Conservation (phyloP, 1,139 yeast genomes). For the Sugiyamaella xylanicola region DNA sequence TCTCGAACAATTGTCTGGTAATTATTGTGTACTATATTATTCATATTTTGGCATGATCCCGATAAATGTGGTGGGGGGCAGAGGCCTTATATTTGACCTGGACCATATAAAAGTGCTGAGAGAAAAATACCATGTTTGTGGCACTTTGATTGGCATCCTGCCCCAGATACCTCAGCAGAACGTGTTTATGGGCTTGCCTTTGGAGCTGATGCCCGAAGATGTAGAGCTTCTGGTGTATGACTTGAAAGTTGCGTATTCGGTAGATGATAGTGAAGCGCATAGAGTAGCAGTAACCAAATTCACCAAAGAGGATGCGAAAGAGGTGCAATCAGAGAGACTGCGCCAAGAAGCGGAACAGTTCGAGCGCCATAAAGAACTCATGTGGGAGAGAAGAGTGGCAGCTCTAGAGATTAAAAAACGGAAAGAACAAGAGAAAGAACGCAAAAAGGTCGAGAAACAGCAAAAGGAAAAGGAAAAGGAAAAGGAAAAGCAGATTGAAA, state of each 20-base stretch:
- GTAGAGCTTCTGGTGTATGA: slow-evolving; percentile 61
- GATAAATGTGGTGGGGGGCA: slow-evolving; percentile 48
- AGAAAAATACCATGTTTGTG: slow-evolving; percentile 57
- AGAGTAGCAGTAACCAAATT: slow-evolving; percentile 31
- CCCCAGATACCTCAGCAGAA: slow-evolving; percentile 93
- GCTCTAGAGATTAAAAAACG: slow-evolving; percentile 9
- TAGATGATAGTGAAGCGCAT: slow-evolving; percentile 40
- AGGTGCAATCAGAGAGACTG: slow-evolving; percentile 23
- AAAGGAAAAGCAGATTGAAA: not conserved
- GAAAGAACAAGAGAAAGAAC: slow-evolving; percentile 7
- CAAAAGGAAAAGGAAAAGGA: not conserved
- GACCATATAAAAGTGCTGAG: slow-evolving; percentile 58
- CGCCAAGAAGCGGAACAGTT: slow-evolving; percentile 26
- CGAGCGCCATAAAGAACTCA: slow-evolving; percentile 29
- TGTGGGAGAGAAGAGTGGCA: slow-evolving; percentile 27
- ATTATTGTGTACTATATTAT: too few relatives aligned
- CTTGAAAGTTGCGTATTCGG: slow-evolving; percentile 40
- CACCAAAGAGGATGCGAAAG: slow-evolving; percentile 26
- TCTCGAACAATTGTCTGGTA: too few relatives aligned
- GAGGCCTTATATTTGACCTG: slow-evolving; percentile 57
- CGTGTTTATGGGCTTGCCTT: slow-evolving; percentile 78
- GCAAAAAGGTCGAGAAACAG: not conserved
- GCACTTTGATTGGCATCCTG: slow-evolving; percentile 78
- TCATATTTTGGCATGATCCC: too few relatives aligned
- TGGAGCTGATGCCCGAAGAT: slow-evolving; percentile 74